A percentile compares a stretch with the other conserved stretches of the same genome.
Conservation (phyloP, 2,329 filamentous ascomycete genomes). For the Thielaviopsis punctulata region DNA sequence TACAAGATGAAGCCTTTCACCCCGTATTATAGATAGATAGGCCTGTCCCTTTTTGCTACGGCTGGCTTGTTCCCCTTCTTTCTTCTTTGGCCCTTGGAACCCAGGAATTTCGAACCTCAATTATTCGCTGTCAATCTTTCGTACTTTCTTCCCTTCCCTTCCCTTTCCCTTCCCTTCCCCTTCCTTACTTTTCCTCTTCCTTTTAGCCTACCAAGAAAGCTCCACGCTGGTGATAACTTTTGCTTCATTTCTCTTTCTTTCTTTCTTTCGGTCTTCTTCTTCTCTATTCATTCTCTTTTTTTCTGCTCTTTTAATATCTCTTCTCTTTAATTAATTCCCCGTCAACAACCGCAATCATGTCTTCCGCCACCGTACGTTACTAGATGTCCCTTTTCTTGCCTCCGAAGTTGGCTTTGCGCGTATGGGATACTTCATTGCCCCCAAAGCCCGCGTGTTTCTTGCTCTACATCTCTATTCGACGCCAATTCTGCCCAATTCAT, state of each 20-base stretch:
- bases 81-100: neutral
- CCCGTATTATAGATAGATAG: neutral
- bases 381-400: neutral
- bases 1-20: neutral
- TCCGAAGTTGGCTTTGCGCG: conserved; percentile 6
- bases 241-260: conserved; percentile 9
- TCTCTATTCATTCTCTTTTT: conserved; percentile 6
- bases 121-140: neutral
- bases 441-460: neutral
- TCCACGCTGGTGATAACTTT: conserved; percentile 12
- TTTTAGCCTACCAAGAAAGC: conserved; percentile 6
- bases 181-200: conserved; percentile 4
- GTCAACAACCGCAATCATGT: conserved; percentile 17
- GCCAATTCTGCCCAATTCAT: neutral
- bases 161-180: neutral
- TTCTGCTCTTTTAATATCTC: conserved; percentile 2
- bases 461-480: neutral
- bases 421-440: conserved; percentile 7
- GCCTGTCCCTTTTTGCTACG: neutral
- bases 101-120: neutral
- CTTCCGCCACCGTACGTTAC: conserved; percentile 20
- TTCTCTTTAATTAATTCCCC: conserved; percentile 11
- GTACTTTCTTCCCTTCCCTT: neutral
- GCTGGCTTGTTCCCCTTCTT: neutral
- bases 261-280: conserved; percentile 11